phyloP scores from a whole-genome alignment of 1,284 basidiomycete species.

The Ceratobasidium sp. region DNA sequence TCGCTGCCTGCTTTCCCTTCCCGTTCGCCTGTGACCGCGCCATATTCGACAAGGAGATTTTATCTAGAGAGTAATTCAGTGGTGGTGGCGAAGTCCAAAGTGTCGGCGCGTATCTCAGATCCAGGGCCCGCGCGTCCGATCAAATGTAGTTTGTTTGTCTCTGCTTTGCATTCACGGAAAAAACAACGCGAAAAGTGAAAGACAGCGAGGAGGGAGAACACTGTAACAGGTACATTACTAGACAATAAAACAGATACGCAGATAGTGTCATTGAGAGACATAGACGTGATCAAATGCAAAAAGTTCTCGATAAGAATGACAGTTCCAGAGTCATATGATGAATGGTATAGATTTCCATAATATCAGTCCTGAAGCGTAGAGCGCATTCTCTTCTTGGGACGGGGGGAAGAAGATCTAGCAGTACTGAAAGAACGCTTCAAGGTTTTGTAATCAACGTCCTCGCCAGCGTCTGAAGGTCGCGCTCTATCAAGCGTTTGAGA shows the following conservation, averaged over 20 bases:
- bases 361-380: slow-evolving; percentile 30
- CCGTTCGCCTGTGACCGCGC: slow-evolving; percentile 22
- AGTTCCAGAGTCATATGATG: not conserved
- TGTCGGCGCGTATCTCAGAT: slow-evolving; percentile 35
- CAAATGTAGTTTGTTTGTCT: slow-evolving; percentile 25
- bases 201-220: not conserved
- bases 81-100: slow-evolving; percentile 10
- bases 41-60: slow-evolving; percentile 16
- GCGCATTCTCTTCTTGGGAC: slow-evolving; percentile 6
- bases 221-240: slow-evolving; percentile 4
- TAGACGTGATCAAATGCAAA: too few relatives aligned
- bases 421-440: not conserved
- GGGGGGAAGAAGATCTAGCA: not conserved
- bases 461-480: not conserved
- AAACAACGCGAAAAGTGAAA: not conserved
- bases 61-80: not conserved
- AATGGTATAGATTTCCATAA: slow-evolving; percentile 22
- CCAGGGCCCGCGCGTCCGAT: slow-evolving; percentile 39
- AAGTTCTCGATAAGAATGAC: too few relatives aligned
- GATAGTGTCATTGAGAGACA: too few relatives aligned
- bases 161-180: not conserved
- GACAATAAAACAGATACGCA: too few relatives aligned
- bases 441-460: not conserved
- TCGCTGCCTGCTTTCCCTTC: slow-evolving; percentile 3
- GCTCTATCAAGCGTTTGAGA: not conserved